Conservation (phyloP, 2,329 filamentous ascomycete species). For the Fusarium phyllophilum region DNA sequence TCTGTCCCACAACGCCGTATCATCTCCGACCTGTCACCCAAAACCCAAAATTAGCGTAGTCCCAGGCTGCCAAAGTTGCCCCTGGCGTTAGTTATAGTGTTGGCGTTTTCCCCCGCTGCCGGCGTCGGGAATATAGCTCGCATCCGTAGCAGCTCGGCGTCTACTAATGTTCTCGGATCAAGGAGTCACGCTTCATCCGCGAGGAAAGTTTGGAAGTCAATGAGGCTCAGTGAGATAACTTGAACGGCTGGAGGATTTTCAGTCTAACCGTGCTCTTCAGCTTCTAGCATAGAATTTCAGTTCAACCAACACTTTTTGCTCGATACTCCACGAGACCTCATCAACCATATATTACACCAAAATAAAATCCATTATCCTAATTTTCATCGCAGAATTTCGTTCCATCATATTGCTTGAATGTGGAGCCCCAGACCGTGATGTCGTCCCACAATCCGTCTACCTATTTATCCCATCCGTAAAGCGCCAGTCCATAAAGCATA, state of each 20-base stretch:
- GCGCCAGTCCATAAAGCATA: constrained; percentile 21
- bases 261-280: background rate
- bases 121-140: constrained; percentile 16
- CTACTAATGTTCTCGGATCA: background rate
- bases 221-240: background rate
- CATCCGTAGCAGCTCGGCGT: constrained; percentile 2
- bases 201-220: background rate
- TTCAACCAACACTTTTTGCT: background rate
- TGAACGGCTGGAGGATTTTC: background rate
- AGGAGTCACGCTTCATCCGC: background rate
- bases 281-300: background rate
- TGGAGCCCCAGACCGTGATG: constrained; percentile 9
- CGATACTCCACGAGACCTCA: background rate
- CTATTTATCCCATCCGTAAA: constrained; percentile 22
- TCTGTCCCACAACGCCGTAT: constrained; percentile 24
- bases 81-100: constrained; percentile 21
- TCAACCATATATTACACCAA: background rate
- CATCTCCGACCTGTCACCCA: constrained; percentile 26
- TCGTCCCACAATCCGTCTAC: constrained; percentile 15
- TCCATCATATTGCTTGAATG: constrained; percentile 6
- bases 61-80: background rate
- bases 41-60: background rate
- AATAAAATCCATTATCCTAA: background rate
- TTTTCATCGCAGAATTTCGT: background rate
- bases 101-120: background rate